Base-by-base conservation (phyloP, 1,139 yeast species). In the Pichia norvegensis region DNA sequence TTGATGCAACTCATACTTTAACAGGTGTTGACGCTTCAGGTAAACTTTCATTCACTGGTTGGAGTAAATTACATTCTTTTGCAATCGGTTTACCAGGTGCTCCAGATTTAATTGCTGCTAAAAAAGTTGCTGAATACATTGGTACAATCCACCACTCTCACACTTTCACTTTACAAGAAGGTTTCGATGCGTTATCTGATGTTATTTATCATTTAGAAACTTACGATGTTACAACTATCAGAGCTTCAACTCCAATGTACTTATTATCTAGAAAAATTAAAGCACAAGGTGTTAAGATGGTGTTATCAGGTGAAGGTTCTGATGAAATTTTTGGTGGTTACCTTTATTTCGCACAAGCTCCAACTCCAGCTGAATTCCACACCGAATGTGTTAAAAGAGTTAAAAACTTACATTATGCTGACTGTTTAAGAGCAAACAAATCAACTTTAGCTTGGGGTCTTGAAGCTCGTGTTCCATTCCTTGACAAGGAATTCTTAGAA, bases 361-460 rank as follows among this genome's bases (percentile, higher is more conserved):
- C 99, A 59, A 73, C 83, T 48, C 82, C 95, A 44, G 73, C 72
- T 50, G 97, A 85, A 58, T 92, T 92, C 87, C 98, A 92, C 69
- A 74, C 80, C 55, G 99, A 92, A 72, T 85, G 95, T 69, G 96
- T 94, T 52, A 74, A 83, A 71, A 79, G 99, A 67, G 97, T 92
- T 59, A 87, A 92, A 76, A 90, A 92, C 90, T 76, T 92, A 69
- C 97, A 92, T 69, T 81, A 81, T 60, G 90, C 98, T 53, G 98
- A 92, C 72, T 90, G 97, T 73, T 74, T 92, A 65, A 84, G 99
- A 69, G 99, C 99, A 57, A 92, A 92, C 86, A 92, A 92, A 73
- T 90, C 97, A 33, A 92, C 99, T 52, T 86, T 92, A 97, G 98
- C 99, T 37, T 92, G 99, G 99, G 99, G 99, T 67, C 78, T 92